Percentiles rank a stretch among this genome's conserved stretches.
Conservation (phyloP, 768 basidiomycete species). For the Pluteus cervinus region DNA sequence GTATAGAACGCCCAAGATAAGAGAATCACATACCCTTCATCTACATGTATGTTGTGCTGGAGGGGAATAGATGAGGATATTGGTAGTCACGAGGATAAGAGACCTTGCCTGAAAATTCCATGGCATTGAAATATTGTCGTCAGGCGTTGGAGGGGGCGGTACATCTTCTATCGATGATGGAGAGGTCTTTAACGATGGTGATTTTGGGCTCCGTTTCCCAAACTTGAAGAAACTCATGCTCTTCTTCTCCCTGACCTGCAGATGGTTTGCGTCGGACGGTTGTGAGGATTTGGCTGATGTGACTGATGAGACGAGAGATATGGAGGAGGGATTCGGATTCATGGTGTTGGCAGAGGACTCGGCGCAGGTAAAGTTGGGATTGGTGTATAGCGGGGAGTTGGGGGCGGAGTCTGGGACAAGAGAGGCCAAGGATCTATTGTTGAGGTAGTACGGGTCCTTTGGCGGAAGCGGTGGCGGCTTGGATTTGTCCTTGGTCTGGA, state of each 20-base stretch:
- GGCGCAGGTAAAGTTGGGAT: constrained; percentile 25
- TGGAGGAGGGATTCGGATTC: constrained; percentile 26
- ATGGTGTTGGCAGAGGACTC: constrained; percentile 27
- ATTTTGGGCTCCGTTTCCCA: constrained; percentile 27
- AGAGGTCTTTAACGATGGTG: constrained; percentile 17
- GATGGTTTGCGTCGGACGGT: no score
- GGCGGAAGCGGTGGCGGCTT: constrained; percentile 50
- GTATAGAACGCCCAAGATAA: background rate
- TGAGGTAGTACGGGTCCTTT: constrained; percentile 52
- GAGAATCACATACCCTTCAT: constrained; percentile 51
- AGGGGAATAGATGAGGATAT: constrained; percentile 4
- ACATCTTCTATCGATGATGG: constrained; percentile 12
- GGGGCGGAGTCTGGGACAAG: constrained; percentile 32
- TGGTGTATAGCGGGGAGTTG: constrained; percentile 31
- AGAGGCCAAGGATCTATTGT: constrained; percentile 40
- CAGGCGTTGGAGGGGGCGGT: constrained; percentile 14
- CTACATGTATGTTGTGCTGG: constrained; percentile 75
- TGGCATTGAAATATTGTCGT: constrained; percentile 60
- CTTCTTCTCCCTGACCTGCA: constrained; percentile 20
- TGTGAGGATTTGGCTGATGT: constrained; percentile 21
- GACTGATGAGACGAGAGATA: constrained; percentile 31
- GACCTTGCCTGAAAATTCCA: constrained; percentile 69
- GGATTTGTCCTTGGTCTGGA: constrained; percentile 19
- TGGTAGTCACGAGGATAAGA: background rate
- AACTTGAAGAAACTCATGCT: constrained; percentile 37